These are phyloP conservation scores for Forsythia suspensa DNA, from an alignment of 257 asterid genomes.

Conservation along the genomic window DNA sequence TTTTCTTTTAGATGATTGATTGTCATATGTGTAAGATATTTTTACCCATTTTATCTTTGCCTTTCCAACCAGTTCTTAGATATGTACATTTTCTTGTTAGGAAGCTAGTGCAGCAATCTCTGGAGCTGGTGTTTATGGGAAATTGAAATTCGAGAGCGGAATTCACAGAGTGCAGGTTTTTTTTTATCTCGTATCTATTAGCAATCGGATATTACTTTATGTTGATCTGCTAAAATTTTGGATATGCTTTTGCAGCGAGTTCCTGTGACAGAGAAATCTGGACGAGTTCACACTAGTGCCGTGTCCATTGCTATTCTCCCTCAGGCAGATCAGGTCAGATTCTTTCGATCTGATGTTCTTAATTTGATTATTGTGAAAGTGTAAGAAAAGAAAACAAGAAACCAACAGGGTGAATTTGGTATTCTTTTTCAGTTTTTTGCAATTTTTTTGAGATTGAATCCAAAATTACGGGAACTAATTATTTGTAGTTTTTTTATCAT, in stretches of 20 bases:
- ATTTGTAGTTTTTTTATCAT: constrained; percentile 17
- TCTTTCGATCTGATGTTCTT: constrained; percentile 11
- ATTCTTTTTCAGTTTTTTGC: neutral
- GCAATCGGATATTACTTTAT: constrained; percentile 13
- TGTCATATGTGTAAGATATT: constrained; percentile 12
- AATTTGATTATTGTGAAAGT: neutral
- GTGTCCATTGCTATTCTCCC: constrained; percentile 93
- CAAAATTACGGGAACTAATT: neutral
- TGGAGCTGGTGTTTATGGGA: constrained; percentile 89
- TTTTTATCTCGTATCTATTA: constrained; percentile 10
- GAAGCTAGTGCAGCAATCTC: constrained; percentile 95
- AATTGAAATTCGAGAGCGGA: constrained; percentile 96
- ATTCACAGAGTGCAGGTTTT: constrained; percentile 95
- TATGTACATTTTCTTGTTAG: constrained; percentile 37
- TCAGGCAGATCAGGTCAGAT: constrained; percentile 89
- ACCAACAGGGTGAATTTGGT: neutral
- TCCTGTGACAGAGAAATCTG: constrained; percentile 91
- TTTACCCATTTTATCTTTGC: constrained; percentile 19
- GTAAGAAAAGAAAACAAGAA: neutral
- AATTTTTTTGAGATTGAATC: constrained; percentile 10
- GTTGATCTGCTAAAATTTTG: constrained; percentile 21
- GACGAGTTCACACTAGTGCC: constrained; percentile 97
- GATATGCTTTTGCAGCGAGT: constrained; percentile 63
- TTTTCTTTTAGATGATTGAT: neutral
- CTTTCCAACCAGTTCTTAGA: constrained; percentile 11